Evolutionary conservation across 352 stramenopile species (phyloP), one percentile per base, ranked within the genome.

Genomic region (Phytophthora multivora): DNA sequence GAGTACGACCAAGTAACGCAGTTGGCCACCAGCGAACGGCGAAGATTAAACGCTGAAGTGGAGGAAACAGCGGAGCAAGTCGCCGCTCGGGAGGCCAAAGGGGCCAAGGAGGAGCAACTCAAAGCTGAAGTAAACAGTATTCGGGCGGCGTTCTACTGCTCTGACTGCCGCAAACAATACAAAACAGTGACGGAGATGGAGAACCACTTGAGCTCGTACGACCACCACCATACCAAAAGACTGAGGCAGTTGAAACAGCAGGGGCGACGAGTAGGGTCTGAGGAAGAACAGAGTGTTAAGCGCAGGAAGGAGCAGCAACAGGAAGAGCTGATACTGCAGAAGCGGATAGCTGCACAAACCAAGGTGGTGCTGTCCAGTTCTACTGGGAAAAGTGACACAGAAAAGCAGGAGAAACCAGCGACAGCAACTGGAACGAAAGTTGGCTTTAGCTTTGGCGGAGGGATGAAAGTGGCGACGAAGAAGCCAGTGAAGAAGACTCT

Each of bases 181-280:
- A 81, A 82, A 40, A 85, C 75, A 10, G 82, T 90, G 43, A 71
- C 46, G 15, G 82, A 89, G 59, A 89, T 91, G 75, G 79, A 85
- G 42, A 86, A 85, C 56, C 82, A 91, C 49, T 57, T 89, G 41
- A 89, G 80, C 53, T 89, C 78, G 10, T 91, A 91, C 62, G 82
- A 91, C 58, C 82, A 91, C 51, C 82, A 91, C 56, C 82, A 91
- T 36, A 70, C 68, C 26, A 91, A 89, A 50, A 73, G 83, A 31
- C 41, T 83, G 31, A 57, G 51, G 18, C 66, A 82, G 6, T 42
- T 82, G 52, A 61, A 75, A 15, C 50, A 73, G 28, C 66, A 78
- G 54, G 75, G 80, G 63, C 40, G 59, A 47, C 59, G 60, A 10
- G 31, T 18, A 11, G 39, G 47, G 0, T 40, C 51, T 0, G 21